Evolutionary conservation across 192 early-diverging fungal genomes (phyloP), one percentile per base, ranked within the genome.

Genomic region (Gryganskiella cystojenkinii): DNA sequence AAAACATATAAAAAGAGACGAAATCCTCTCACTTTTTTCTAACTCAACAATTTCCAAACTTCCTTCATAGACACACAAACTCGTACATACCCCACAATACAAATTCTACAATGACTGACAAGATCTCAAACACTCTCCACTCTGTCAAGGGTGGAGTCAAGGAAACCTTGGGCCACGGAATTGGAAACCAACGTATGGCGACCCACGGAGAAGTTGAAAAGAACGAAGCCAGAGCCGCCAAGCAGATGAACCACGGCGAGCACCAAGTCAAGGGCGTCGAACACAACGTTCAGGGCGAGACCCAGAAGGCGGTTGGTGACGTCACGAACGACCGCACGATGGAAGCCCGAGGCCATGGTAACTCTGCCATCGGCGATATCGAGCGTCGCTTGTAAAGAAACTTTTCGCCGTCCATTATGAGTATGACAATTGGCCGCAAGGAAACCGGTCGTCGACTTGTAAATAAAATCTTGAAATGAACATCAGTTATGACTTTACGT

Each of bases 61-160:
- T 40, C 37, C 28, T 28, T 46, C 52, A 15, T 44, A 70, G 3
- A 47, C 22, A 64, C 46, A 52, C 34, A 42, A 28, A 58, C 35
- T 40, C 43, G 30, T 22, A 65, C 40, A 4, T 56, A 55, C 51
- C 35, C 0, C 30, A 40, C 37, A 30, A 22, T 40, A 58, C 27
- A 19, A 13, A 45, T 28, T 60, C 49, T 50, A 73, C 25, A 31
- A 75, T 75, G 64, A 30, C 71, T 42, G 46, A 25, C 42, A 75
- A 54, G 44, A 60, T 75, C 25, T 46, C 71, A 31, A 65, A 58
- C 65, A 68, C 58, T 20, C 31, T 35, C 60, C 61, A 76, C 64
- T 42, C 57, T 44, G 27, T 59, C 47, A 44, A 63, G 59, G 73
- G 73, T 35, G 46, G 31, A 52, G 46, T 65, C 73, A 76, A 76